Percentiles rank a stretch among this genome's conserved stretches.
These are phyloP conservation scores for Penicillium bovifimosum DNA, from an alignment of 495 filamentous ascomycete genomes.

Conservation along the genomic window DNA sequence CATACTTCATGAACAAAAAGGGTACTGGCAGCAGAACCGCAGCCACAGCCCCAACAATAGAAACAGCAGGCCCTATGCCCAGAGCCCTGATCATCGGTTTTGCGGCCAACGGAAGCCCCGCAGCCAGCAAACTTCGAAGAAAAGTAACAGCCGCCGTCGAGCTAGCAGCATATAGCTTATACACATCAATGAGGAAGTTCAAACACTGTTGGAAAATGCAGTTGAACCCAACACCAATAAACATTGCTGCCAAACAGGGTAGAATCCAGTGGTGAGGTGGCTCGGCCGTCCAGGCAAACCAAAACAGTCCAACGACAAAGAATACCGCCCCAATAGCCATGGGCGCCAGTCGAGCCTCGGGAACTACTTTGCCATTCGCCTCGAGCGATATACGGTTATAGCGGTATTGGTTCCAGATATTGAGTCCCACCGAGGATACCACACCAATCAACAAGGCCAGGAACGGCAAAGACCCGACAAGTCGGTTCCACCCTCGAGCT, in stretches of 20 bases:
- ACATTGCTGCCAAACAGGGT: conserved; percentile 19
- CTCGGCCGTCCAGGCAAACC: conserved; percentile 38
- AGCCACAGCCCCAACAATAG: conserved; percentile 32
- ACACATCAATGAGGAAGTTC: conserved; percentile 39
- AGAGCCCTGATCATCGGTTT: conserved; percentile 30
- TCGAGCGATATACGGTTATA: conserved; percentile 20
- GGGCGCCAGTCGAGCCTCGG: conserved; percentile 34
- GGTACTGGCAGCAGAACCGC: conserved; percentile 28
- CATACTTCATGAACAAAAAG: conserved; percentile 34
- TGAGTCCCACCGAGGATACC: conserved; percentile 20
- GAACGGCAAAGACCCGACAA: conserved; percentile 26
- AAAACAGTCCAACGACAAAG: conserved; percentile 43
- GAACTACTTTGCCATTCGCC: conserved; percentile 21
- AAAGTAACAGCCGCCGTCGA: conserved; percentile 34
- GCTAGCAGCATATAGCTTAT: conserved; percentile 30
- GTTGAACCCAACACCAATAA: conserved; percentile 31
- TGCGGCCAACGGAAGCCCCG: conserved; percentile 29
- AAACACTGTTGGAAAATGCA: conserved; percentile 34
- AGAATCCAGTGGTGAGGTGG: conserved; percentile 22
- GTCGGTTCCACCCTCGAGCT: conserved; percentile 18
- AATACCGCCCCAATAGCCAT: conserved; percentile 47
- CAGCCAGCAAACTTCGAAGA: conserved; percentile 31
- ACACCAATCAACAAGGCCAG: conserved; percentile 27
- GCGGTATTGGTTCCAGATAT: conserved; percentile 20
- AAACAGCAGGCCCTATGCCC: conserved; percentile 29